Evolutionary conservation across 371 early-diverging fungal species (phyloP).

Genomic region (Thermomucor indicae-seudaticae): DNA sequence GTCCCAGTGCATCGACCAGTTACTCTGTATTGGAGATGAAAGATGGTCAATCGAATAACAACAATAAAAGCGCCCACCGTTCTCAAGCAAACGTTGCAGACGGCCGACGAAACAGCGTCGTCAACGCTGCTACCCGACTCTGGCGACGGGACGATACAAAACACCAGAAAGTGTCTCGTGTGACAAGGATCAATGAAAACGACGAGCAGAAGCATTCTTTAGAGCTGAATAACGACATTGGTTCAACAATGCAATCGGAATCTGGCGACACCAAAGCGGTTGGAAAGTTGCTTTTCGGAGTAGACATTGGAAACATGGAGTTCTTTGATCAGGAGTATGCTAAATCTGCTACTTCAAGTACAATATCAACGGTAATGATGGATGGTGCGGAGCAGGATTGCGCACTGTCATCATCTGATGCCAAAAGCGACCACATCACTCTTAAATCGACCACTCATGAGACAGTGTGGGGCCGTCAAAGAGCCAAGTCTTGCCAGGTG

Average conservation of each 20-base stretch:
- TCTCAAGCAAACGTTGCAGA: conserved; percentile 1
- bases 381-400: background rate
- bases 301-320: conserved; percentile 22
- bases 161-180: background rate
- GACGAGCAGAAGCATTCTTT: background rate
- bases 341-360: conserved; percentile 13
- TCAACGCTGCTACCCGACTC: conserved; percentile 20
- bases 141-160: conserved; percentile 6
- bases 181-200: conserved; percentile 7
- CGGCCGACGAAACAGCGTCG: conserved; percentile 16
- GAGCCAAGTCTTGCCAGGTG: conserved; percentile 37
- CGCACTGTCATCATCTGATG: conserved; percentile 9
- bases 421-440: conserved; percentile 22
- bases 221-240: conserved; percentile 14
- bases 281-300: conserved; percentile 26
- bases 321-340: conserved; percentile 17
- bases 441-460: conserved; percentile 8
- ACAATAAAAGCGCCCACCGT: no score
- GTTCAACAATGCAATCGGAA: conserved; percentile 7
- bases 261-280: conserved; percentile 11
- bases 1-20: conserved; percentile 15
- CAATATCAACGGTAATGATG: conserved; percentile 3
- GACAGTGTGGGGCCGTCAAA: conserved; percentile 20
- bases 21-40: conserved; percentile 15
- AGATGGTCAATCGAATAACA: no score